phyloP scores from a whole-genome alignment of 2,329 filamentous ascomycete species.

The Tolypocladium cylindrosporum region DNA sequence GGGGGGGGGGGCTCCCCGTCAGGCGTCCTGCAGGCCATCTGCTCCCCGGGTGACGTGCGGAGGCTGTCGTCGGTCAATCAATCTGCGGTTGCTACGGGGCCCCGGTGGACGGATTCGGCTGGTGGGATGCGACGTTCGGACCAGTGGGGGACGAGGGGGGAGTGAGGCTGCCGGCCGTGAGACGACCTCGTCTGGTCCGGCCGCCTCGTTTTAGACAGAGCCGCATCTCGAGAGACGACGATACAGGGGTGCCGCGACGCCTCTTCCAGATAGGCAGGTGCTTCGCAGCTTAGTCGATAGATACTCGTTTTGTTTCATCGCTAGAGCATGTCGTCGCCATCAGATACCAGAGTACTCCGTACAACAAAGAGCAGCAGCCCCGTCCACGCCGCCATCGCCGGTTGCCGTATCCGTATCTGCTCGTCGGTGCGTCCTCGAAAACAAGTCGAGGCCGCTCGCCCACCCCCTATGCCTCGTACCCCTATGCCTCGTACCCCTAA shows the following conservation, averaged over 20 bases:
- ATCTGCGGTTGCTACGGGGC: neutral
- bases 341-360: neutral
- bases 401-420: neutral
- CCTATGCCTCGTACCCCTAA: too few species aligned
- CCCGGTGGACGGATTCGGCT: neutral
- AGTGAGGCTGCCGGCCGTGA: neutral
- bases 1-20: neutral
- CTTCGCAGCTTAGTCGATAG: neutral
- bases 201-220: neutral
- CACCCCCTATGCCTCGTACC: slow-evolving; percentile 66
- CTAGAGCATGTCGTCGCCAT: neutral
- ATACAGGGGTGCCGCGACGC: neutral
- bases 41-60: neutral
- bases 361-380: neutral
- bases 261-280: neutral
- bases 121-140: neutral
- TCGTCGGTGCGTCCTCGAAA: neutral
- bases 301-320: neutral
- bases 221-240: neutral
- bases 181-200: neutral
- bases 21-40: neutral
- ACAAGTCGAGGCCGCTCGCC: neutral
- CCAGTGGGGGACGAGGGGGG: neutral
- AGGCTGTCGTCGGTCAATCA: neutral
- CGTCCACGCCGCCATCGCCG: neutral